Conservation (phyloP, 1,284 basidiomycete genomes). For the Schizopora paradoxa region DNA sequence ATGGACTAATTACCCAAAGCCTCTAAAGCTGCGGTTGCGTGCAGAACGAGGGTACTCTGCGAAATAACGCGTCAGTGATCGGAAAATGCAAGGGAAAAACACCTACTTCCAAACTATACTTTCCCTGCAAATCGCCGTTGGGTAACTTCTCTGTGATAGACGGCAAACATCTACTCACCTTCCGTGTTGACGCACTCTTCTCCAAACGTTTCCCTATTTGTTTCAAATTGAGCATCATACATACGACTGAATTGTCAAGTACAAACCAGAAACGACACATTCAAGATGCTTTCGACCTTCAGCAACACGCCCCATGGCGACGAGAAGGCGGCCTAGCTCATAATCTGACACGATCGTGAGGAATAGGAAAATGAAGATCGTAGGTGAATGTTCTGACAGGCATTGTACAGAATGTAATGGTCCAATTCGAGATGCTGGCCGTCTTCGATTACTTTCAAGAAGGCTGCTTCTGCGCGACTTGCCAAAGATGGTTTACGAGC, state of each 20-base stretch:
- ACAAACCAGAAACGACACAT: slow-evolving; percentile 45
- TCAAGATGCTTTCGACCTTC: slow-evolving; percentile 65
- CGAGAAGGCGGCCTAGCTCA: slow-evolving; percentile 70
- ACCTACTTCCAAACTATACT: slow-evolving; percentile 33
- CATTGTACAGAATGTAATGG: slow-evolving; percentile 37
- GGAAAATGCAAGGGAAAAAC: neutral
- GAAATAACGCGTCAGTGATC: neutral
- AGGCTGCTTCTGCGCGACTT: slow-evolving; percentile 17
- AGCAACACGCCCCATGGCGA: slow-evolving; percentile 51
- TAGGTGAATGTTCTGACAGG: slow-evolving; percentile 21
- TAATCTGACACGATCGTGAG: slow-evolving; percentile 46
- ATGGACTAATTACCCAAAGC: no score
- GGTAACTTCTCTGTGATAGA: neutral
- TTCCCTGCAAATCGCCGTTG: slow-evolving; percentile 22
- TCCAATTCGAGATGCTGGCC: slow-evolving; percentile 38
- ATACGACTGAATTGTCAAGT: neutral
- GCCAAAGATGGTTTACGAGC: no score
- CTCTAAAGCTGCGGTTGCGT: slow-evolving; percentile 11
- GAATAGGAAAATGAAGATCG: slow-evolving; percentile 4
- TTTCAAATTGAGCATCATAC: neutral
- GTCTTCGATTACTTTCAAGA: slow-evolving; percentile 33
- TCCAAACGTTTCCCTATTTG: slow-evolving; percentile 51
- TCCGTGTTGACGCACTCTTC: slow-evolving; percentile 45
- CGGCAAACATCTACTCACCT: slow-evolving; percentile 21
- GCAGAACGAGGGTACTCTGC: slow-evolving; percentile 14